Base-by-base conservation (phyloP, 768 basidiomycete species). In the Lactifluus subvellereus region DNA sequence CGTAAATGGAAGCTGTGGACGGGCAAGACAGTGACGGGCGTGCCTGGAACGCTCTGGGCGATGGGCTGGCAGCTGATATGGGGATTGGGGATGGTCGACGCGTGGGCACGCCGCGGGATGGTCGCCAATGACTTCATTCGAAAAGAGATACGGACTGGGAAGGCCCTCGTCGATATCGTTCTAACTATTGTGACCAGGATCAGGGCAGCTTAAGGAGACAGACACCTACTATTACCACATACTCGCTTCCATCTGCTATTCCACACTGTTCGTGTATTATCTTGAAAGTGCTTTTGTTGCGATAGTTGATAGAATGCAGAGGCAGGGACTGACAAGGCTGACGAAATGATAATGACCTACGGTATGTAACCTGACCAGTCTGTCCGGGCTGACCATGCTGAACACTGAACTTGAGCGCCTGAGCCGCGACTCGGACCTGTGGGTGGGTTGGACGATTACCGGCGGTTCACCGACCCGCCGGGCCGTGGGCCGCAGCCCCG, bases 11-110 rank as follows among this genome's bases (percentile, higher is more conserved):
- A 74, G 63, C 66, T 60, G 2, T 27, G 69, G 35, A 82, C 80
- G 0, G 82, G 84, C 13, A 71, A 63, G 52, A 74, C 74, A 43
- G 81, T 85, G 4, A 69, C 72, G 35, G 88, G 87, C 4, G 47
- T 74, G 55, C 5, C 70, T 0, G 87, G 88, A 3, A 73, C 77
- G 72, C 22, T 82, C 13, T 90, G 88, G 88, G 73, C 77, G 3
- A 57, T 67, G 57, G 30, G 61, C 2, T 87, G 82, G 83, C 57
- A 81, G 1, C 3, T 82, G 10, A 69, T 72, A 0, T 83, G 80
- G 77, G 83, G 60, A 2, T 30, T 22, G 13, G 33, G 55, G 1
- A 57, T 66, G 67, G 51, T 68, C 0, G 67, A 68, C 37, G 65
- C 59, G 47, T 68, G 65, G 61, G 59, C 61, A n/a, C 57, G 61